These are phyloP conservation scores for Pseudocercospora fijiensis DNA, from an alignment of 2,329 filamentous ascomycete species.

Conservation along the genomic window DNA sequence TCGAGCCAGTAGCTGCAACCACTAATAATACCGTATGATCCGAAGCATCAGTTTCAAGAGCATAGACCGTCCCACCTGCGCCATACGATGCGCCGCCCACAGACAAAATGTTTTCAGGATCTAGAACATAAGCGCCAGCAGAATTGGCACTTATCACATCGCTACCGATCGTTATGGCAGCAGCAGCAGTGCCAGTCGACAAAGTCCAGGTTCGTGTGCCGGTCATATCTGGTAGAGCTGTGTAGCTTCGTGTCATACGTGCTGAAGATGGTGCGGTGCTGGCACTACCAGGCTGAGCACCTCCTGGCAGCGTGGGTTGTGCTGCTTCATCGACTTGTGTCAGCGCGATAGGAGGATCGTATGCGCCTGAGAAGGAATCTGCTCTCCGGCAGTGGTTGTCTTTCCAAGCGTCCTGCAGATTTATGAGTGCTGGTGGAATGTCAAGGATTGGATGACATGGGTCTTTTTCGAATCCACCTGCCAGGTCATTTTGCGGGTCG, in stretches of 20 bases:
- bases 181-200: constrained; percentile 5
- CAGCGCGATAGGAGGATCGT: constrained; percentile 18
- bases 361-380: constrained; percentile 13
- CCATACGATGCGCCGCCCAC: constrained; percentile 9
- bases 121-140: background rate
- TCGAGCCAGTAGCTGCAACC: background rate
- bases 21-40: constrained; percentile 12
- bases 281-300: constrained; percentile 13
- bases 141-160: constrained; percentile 3
- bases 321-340: constrained; percentile 11
- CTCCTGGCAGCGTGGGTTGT: constrained; percentile 8
- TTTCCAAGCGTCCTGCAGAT: constrained; percentile 13
- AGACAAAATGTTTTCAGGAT: constrained; percentile 6
- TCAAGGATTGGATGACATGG: constrained; percentile 17
- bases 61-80: constrained; percentile 9
- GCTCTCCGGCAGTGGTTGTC: constrained; percentile 8
- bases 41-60: constrained; percentile 8
- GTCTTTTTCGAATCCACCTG: constrained; percentile 6
- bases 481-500: constrained; percentile 16
- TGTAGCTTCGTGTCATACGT: constrained; percentile 6
- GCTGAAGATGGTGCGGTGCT: background rate
- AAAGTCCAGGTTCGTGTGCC: background rate
- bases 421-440: constrained; percentile 8
- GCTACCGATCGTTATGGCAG: constrained; percentile 3
- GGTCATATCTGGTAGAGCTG: constrained; percentile 9